Evolutionary conservation across 2,329 filamentous ascomycete genomes (phyloP).

Genomic region (Pseudocercospora musae): DNA sequence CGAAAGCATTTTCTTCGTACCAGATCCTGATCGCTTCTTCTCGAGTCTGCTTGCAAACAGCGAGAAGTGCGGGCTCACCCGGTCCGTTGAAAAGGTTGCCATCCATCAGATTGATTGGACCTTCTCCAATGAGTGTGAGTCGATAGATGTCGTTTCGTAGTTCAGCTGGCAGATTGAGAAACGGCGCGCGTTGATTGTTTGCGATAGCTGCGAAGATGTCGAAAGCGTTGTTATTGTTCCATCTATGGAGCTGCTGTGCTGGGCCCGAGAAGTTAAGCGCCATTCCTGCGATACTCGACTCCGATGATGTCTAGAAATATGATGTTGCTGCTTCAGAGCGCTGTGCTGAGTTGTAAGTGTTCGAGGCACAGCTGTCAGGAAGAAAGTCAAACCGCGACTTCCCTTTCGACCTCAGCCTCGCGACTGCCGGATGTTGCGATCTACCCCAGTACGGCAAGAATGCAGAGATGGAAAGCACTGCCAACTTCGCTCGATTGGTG

Average conservation of each 20-base stretch:
- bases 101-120: background rate
- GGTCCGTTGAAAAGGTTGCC: background rate
- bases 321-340: too few relatives aligned
- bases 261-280: background rate
- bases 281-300: too few relatives aligned
- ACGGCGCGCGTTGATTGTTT: background rate
- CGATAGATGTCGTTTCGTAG: background rate
- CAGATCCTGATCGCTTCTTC: background rate
- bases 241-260: background rate
- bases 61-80: background rate
- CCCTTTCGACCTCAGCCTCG: too few relatives aligned
- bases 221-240: background rate
- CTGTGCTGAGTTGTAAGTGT: too few relatives aligned
- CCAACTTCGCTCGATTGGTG: too few relatives aligned
- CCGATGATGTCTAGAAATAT: background rate
- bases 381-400: too few relatives aligned
- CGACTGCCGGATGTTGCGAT: too few relatives aligned
- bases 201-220: background rate
- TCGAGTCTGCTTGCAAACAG: background rate
- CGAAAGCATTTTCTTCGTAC: background rate
- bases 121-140: background rate
- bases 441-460: too few relatives aligned
- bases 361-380: too few relatives aligned
- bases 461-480: too few relatives aligned
- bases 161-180: background rate